Conservation (phyloP, 805 yeast genomes). For the Candida xyloterini region DNA sequence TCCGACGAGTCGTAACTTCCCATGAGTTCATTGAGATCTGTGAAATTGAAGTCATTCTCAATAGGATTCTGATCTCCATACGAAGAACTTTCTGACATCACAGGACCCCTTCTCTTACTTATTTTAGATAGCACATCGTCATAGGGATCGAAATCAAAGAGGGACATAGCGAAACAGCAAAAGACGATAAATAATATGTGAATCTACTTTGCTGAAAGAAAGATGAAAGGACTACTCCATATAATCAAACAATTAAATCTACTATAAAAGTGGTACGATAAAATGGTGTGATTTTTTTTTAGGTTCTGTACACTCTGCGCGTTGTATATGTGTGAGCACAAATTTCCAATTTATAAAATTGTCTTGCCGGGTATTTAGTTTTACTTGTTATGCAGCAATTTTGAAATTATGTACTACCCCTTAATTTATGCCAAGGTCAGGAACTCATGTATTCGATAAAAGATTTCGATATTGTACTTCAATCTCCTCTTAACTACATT, state of each 20-base stretch:
- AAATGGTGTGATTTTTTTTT: slow-evolving; percentile 3
- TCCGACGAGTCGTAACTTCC: slow-evolving; percentile 30
- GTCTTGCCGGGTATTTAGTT: no score
- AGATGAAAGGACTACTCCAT: neutral
- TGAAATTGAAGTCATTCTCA: slow-evolving; percentile 29
- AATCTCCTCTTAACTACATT: no score
- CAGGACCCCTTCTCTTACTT: slow-evolving; percentile 4
- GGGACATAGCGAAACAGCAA: slow-evolving; percentile 19
- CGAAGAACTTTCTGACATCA: neutral
- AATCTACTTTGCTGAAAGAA: no score
- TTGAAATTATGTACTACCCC: slow-evolving; percentile 1
- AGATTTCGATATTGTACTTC: no score
- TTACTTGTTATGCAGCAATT: no score
- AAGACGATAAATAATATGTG: neutral
- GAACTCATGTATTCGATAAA: no score
- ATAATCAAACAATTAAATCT: neutral
- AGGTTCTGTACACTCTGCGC: neutral
- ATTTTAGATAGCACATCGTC: slow-evolving; percentile 30
- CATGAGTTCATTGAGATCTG: slow-evolving; percentile 32
- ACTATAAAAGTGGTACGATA: slow-evolving; percentile 2
- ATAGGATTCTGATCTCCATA: slow-evolving; percentile 15
- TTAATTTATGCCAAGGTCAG: neutral
- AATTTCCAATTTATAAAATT: no score
- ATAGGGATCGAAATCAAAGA: slow-evolving; percentile 32
- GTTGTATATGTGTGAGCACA: no score